phyloP scores from a whole-genome alignment of 2,329 filamentous ascomycete species.

The Cercospora beticola region DNA sequence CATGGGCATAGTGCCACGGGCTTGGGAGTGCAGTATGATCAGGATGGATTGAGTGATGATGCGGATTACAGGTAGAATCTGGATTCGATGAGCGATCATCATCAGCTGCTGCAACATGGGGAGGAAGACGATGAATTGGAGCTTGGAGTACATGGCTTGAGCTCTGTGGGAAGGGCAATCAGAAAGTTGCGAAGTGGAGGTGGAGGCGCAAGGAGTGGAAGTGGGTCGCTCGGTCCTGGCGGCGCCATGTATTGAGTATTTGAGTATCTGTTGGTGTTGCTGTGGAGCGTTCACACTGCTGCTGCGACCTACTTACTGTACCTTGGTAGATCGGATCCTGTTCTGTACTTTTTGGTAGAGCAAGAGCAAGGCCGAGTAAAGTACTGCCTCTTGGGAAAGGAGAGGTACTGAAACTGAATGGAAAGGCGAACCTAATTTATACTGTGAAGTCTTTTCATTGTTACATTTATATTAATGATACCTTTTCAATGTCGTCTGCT shows the following conservation, averaged over 20 bases:
- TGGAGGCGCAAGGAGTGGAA: background rate
- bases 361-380: background rate
- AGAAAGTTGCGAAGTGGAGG: background rate
- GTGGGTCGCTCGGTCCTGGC: background rate
- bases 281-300: background rate
- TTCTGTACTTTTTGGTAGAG: background rate
- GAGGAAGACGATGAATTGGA: background rate
- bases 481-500: no score
- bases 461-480: no score
- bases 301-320: background rate
- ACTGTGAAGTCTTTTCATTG: no score
- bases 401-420: background rate
- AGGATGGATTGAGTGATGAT: conserved; percentile 18
- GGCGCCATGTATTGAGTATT: background rate
- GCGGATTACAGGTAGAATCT: conserved; percentile 18
- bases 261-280: background rate
- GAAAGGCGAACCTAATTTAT: background rate
- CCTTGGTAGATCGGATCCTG: background rate
- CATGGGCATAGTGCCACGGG: conserved; percentile 4
- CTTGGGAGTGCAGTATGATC: conserved; percentile 17
- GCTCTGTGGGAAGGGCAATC: background rate
- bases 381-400: background rate
- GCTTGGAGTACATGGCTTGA: background rate
- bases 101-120: background rate
- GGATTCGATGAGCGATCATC: conserved; percentile 5